A percentile compares a stretch with the other conserved stretches of the same genome.
Evolutionary conservation across 2,329 filamentous ascomycete genomes (phyloP).

Genomic region (Coniochaeta sp.): DNA sequence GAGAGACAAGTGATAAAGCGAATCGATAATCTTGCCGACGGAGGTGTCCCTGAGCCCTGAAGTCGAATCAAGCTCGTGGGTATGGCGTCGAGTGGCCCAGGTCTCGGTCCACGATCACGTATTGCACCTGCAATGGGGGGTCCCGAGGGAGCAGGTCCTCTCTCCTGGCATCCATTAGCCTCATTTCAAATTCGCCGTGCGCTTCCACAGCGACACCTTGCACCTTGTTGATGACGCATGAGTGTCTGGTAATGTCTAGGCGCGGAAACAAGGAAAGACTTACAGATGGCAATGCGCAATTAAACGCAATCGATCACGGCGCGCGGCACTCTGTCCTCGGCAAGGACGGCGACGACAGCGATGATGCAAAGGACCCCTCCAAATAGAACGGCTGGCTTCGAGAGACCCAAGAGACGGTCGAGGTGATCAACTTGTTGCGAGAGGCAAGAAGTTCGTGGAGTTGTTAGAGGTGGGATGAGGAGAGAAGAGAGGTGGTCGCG

Average conservation of each 20-base stretch:
- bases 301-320: background rate
- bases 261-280: background rate
- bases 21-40: too few species aligned
- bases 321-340: background rate
- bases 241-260: constrained; percentile 1
- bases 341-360: background rate
- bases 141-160: background rate
- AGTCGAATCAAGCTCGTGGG: background rate
- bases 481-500: background rate
- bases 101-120: background rate
- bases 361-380: background rate
- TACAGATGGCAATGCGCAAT: background rate
- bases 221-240: background rate
- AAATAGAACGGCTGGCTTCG: background rate
- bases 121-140: background rate
- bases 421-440: background rate
- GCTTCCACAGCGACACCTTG: background rate
- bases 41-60: background rate
- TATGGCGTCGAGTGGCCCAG: background rate
- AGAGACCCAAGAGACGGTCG: background rate
- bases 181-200: background rate
- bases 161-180: background rate
- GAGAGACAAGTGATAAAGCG: background rate
- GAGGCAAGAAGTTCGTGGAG: background rate
- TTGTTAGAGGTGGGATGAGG: background rate